phyloP scores from a whole-genome alignment of 176 grass and related monocot genomes.

The Puccinellia tenuiflora region DNA sequence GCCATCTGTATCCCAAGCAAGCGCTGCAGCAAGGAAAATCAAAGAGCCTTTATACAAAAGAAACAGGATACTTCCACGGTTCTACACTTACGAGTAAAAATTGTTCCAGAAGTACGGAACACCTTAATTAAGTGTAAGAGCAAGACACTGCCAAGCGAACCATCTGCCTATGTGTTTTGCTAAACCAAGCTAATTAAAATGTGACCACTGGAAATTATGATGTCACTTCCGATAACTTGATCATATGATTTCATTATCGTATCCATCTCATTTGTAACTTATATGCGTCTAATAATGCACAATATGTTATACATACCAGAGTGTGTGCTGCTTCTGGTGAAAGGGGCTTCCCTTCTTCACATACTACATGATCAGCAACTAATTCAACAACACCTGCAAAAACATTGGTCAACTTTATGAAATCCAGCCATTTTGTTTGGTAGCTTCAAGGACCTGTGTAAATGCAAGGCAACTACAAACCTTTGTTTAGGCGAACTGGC shows the following conservation, averaged over 20 bases:
- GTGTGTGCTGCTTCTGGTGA: constrained; percentile 77
- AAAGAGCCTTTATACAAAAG: neutral
- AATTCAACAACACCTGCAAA: constrained; percentile 74
- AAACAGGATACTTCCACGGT: neutral
- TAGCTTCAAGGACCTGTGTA: neutral
- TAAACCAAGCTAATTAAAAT: neutral
- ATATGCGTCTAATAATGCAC: neutral
- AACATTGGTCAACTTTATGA: neutral
- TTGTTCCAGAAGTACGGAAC: neutral
- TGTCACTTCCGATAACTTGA: neutral
- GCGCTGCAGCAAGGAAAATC: constrained; percentile 34
- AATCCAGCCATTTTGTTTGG: neutral
- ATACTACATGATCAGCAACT: constrained; percentile 80
- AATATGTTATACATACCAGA: constrained; percentile 49
- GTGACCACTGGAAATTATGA: neutral
- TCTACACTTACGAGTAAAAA: neutral
- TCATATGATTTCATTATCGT: neutral
- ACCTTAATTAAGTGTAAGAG: neutral
- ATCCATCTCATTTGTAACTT: neutral
- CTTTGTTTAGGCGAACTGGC: constrained; percentile 93
- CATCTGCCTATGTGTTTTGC: neutral
- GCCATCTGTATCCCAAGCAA: constrained; percentile 77
- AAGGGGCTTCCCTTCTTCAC: constrained; percentile 79
- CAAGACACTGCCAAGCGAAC: neutral
- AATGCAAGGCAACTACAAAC: constrained; percentile 28